phyloP scores from a whole-genome alignment of 148 eudicot species.

The Simmondsia chinensis region DNA sequence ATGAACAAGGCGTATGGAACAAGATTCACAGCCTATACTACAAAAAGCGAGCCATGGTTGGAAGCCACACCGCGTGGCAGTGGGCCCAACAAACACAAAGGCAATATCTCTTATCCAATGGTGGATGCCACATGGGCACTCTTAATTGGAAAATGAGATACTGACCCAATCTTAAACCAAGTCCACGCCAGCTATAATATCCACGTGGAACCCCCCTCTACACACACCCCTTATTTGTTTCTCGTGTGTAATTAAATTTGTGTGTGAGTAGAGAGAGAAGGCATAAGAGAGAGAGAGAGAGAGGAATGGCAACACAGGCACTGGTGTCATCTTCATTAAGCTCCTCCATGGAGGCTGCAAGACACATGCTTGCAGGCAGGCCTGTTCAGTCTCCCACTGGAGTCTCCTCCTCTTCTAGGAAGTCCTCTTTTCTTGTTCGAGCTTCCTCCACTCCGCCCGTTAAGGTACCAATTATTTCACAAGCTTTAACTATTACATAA shows the following conservation, averaged over 20 bases:
- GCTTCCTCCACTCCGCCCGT: slow-evolving; percentile 90
- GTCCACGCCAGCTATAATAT: slow-evolving; percentile 33
- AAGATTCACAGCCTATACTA: background rate
- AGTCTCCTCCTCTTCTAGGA: slow-evolving; percentile 32
- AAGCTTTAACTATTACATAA: too few relatives aligned
- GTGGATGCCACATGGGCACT: slow-evolving; percentile 27
- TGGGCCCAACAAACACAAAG: background rate
- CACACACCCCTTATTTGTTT: slow-evolving; percentile 9
- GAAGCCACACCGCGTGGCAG: background rate
- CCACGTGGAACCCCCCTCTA: slow-evolving; percentile 12
- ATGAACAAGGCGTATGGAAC: too few relatives aligned
- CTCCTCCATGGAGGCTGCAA: slow-evolving; percentile 59
- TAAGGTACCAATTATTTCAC: slow-evolving; percentile 34
- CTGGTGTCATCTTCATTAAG: slow-evolving; percentile 73
- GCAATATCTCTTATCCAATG: slow-evolving; percentile 48
- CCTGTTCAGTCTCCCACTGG: slow-evolving; percentile 18
- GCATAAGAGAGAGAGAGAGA: background rate
- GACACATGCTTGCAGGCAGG: slow-evolving; percentile 57
- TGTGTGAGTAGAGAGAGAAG: slow-evolving; percentile 5
- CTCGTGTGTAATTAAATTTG: slow-evolving; percentile 9
- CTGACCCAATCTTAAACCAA: slow-evolving; percentile 28
- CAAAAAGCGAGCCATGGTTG: background rate
- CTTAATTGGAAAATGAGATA: slow-evolving; percentile 44
- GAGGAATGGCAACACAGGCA: slow-evolving; percentile 79
- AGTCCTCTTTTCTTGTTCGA: slow-evolving; percentile 59